Conservation (phyloP, 345 rosid species). For the Mangifera indica region DNA sequence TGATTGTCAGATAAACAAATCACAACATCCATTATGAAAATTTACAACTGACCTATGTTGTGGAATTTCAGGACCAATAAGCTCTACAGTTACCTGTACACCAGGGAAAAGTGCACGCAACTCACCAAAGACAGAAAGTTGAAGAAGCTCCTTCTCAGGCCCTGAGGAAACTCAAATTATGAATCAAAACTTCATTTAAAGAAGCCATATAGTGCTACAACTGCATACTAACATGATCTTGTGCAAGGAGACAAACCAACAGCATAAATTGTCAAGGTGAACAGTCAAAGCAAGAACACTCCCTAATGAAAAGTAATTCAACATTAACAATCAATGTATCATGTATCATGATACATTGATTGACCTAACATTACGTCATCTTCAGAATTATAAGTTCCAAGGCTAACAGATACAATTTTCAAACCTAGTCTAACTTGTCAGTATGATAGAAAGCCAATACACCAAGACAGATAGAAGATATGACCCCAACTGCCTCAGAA, state of each 20-base stretch:
- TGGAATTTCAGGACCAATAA: constrained; percentile 88
- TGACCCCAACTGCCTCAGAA: not conserved
- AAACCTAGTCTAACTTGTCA: not conserved
- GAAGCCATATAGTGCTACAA: not conserved
- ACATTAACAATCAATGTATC: not conserved
- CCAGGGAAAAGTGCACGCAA: constrained; percentile 78
- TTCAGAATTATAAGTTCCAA: not conserved
- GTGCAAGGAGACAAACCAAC: not conserved
- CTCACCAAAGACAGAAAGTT: constrained; percentile 80
- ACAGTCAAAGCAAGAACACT: not conserved
- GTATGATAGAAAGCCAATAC: not conserved
- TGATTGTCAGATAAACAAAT: not conserved
- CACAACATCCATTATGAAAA: constrained; percentile 13
- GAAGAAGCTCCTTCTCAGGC: constrained; percentile 90
- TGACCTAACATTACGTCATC: not conserved
- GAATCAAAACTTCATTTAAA: constrained; percentile 3
- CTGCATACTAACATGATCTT: not conserved
- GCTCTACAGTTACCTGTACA: constrained; percentile 47
- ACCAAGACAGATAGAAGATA: not conserved
- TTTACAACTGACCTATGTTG: constrained; percentile 46
- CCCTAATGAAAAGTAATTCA: constrained; percentile 1
- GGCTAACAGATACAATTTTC: constrained; percentile 14
- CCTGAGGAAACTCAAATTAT: constrained; percentile 49
- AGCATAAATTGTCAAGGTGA: not conserved
- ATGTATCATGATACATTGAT: not conserved